A percentile compares a stretch with the other conserved stretches of the same genome.
These are phyloP conservation scores for Candida qinlingensis DNA, from an alignment of 805 yeast genomes.

Conservation along the genomic window DNA sequence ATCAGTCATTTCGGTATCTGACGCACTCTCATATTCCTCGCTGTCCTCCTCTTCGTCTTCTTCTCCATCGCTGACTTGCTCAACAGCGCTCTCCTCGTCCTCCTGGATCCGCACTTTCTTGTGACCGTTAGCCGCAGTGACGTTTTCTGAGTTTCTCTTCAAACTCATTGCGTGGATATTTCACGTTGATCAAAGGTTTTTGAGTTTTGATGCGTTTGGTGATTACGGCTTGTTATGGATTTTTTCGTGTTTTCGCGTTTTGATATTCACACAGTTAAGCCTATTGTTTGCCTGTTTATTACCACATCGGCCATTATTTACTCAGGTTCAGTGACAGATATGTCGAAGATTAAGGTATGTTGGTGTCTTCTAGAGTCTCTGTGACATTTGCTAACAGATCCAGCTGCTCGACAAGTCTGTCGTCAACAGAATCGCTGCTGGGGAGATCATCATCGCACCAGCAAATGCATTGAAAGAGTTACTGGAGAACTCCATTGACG, in stretches of 20 bases:
- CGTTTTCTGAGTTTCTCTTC: constrained; percentile 1
- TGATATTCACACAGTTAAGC: neutral
- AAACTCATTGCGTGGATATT: neutral
- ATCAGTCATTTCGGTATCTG: constrained; percentile 1
- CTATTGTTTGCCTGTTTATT: too few species aligned
- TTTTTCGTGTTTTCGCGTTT: constrained; percentile 1
- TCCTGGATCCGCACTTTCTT: constrained; percentile 4
- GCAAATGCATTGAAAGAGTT: constrained; percentile 92
- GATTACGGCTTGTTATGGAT: too few species aligned
- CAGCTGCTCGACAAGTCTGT: constrained; percentile 60
- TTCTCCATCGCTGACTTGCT: constrained; percentile 8
- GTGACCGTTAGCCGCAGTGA: neutral
- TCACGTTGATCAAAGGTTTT: too few species aligned
- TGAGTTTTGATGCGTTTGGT: too few species aligned
- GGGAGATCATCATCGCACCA: constrained; percentile 91
- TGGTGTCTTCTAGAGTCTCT: neutral
- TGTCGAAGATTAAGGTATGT: neutral
- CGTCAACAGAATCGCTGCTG: constrained; percentile 92
- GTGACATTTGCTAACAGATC: constrained; percentile 1
- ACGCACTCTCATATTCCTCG: constrained; percentile 12
- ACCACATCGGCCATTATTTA: too few species aligned
- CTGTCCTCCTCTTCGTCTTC: constrained; percentile 12
- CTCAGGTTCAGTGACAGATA: neutral
- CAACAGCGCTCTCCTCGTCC: constrained; percentile 9
- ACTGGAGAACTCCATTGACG: constrained; percentile 90